Conservation (phyloP, 345 rosid species). For the Isatis tinctoria region DNA sequence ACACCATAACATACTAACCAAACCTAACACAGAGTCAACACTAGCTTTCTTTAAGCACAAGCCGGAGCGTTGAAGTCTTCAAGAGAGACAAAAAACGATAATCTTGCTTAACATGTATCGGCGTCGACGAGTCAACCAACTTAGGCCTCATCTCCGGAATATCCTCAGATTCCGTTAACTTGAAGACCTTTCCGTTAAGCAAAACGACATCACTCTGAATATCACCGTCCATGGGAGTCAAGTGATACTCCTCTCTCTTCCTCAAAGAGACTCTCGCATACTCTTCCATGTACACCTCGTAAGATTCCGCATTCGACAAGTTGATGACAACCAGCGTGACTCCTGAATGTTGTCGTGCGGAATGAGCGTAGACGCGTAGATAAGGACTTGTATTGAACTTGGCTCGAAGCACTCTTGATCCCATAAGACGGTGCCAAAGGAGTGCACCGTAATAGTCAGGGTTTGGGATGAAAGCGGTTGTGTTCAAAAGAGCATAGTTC, state of each 20-base stretch:
- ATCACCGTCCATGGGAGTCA: slow-evolving; percentile 54
- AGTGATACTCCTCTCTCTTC: slow-evolving; percentile 53
- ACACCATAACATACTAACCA: background rate
- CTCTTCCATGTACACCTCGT: slow-evolving; percentile 22
- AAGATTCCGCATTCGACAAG: slow-evolving; percentile 43
- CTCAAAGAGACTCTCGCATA: background rate
- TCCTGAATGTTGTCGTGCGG: slow-evolving; percentile 51
- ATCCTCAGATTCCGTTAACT: slow-evolving; percentile 34
- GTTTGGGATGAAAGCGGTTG: slow-evolving; percentile 53
- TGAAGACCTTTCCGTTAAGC: slow-evolving; percentile 48
- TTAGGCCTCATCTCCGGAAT: slow-evolving; percentile 48
- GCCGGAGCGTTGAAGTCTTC: slow-evolving; percentile 50
- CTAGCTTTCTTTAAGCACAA: slow-evolving; percentile 35
- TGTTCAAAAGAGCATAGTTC: slow-evolving; percentile 58
- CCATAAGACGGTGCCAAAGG: slow-evolving; percentile 67
- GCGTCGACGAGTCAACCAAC: slow-evolving; percentile 32
- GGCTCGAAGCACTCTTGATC: slow-evolving; percentile 36
- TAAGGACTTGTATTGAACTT: slow-evolving; percentile 39
- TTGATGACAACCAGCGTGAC: slow-evolving; percentile 45
- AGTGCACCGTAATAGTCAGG: slow-evolving; percentile 66
- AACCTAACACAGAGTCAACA: background rate
- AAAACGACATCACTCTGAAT: slow-evolving; percentile 53
- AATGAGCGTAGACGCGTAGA: slow-evolving; percentile 50
- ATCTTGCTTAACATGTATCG: slow-evolving; percentile 37
- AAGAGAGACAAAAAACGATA: slow-evolving; percentile 33